Percentiles rank a stretch among this genome's conserved stretches.
Conservation (phyloP, 225 moss, liverwort and hornwort genomes). For the Bryoerythrophyllum caledonicum region DNA sequence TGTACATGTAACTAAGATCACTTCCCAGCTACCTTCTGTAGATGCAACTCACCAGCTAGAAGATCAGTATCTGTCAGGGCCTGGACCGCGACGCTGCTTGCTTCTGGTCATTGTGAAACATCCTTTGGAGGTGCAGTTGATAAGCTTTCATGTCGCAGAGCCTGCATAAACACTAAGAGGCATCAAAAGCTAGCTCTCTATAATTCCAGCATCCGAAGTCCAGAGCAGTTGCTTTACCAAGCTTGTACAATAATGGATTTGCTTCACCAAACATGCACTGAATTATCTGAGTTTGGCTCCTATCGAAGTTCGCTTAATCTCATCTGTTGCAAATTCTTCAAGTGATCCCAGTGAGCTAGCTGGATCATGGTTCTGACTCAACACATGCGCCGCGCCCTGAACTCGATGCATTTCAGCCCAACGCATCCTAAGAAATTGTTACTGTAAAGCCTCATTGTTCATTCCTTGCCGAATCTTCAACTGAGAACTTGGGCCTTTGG, state of each 20-base stretch:
- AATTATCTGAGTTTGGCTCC: slow-evolving; percentile 8
- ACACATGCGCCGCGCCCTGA: no score
- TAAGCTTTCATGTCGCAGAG: background rate
- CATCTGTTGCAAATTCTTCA: slow-evolving; percentile 1
- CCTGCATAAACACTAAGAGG: background rate
- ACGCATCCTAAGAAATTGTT: background rate
- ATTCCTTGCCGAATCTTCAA: background rate
- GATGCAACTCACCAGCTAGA: slow-evolving; percentile 21
- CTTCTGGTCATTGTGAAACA: background rate
- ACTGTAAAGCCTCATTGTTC: background rate
- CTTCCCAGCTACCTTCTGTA: slow-evolving; percentile 5
- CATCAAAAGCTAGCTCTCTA: background rate
- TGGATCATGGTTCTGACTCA: background rate
- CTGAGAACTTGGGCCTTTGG: background rate
- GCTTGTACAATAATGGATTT: background rate
- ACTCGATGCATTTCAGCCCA: background rate
- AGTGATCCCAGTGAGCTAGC: background rate
- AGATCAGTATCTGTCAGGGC: background rate
- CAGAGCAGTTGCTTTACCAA: background rate
- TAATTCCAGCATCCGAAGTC: background rate
- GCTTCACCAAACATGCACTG: slow-evolving; percentile 16
- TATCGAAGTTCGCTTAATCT: background rate
- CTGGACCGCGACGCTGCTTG: slow-evolving; percentile 13
- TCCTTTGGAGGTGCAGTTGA: background rate
- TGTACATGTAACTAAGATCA: background rate